Evolutionary conservation across 345 rosid genomes (phyloP).

Genomic region (Erysimum cheiranthoides): DNA sequence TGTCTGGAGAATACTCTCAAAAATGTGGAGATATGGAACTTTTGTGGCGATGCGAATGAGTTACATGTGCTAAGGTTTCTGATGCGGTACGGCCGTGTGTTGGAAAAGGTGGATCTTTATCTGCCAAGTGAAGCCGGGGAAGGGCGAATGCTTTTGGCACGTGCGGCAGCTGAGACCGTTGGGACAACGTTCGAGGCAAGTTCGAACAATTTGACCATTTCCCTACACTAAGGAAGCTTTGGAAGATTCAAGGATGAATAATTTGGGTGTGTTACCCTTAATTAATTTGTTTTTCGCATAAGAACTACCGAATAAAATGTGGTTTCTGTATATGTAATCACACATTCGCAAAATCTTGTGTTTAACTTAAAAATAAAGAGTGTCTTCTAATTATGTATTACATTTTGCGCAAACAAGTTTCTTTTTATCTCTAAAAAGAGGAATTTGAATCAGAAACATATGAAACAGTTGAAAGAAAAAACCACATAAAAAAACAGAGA

Average conservation of each 20-base stretch:
- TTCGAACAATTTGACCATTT: not conserved
- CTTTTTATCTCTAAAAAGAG: no score
- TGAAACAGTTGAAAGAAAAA: no score
- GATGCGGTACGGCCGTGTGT: not conserved
- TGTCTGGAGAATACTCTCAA: not conserved
- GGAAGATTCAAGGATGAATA: not conserved
- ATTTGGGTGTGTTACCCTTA: not conserved
- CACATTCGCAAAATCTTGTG: not conserved
- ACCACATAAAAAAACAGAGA: not conserved
- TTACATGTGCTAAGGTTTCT: rapidly evolving
- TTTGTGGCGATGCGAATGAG: rapidly evolving
- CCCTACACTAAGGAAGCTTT: not conserved
- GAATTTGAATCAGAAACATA: no score
- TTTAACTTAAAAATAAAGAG: not conserved
- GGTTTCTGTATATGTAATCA: not conserved
- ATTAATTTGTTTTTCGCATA: not conserved
- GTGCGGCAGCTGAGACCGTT: rapidly evolving
- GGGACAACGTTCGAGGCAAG: rapidly evolving
- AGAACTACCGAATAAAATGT: not conserved
- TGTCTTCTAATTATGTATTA: no score
- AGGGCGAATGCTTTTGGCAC: rapidly evolving
- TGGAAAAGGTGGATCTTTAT: not conserved
- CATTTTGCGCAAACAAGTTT: no score
- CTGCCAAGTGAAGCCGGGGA: not conserved
- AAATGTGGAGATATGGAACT: not conserved